A percentile compares a stretch with the other conserved stretches of the same genome.
Evolutionary conservation across 805 yeast genomes (phyloP).

Genomic region (Henningerozyma blattae): DNA sequence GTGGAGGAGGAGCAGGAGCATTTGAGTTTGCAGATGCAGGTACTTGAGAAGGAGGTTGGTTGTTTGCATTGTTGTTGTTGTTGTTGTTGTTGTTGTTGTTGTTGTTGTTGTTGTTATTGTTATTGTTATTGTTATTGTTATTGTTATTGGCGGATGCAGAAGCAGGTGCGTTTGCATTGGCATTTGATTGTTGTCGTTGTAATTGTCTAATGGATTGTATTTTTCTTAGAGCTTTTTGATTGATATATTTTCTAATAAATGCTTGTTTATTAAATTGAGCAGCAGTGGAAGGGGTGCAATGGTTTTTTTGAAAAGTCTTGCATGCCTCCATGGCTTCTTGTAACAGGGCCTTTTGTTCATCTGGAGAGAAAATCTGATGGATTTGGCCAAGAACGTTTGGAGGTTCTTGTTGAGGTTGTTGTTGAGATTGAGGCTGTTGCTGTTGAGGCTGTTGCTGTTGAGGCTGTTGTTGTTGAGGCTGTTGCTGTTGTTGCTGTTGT

Average conservation of each 20-base stretch:
- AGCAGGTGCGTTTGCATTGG: slow-evolving; percentile 1
- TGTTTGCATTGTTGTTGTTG: slow-evolving; percentile 1
- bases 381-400: slow-evolving; percentile 24
- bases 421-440: slow-evolving; percentile 21
- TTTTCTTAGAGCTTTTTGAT: slow-evolving; percentile 25
- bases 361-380: slow-evolving; percentile 25
- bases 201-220: slow-evolving; percentile 20
- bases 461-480: slow-evolving; percentile 10
- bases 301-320: slow-evolving; percentile 24
- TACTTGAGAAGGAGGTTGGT: background rate
- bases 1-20: background rate
- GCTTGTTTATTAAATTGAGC: slow-evolving; percentile 21
- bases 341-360: slow-evolving; percentile 24
- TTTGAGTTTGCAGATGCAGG: background rate
- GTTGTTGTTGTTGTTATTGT: background rate
- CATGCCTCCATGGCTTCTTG: slow-evolving; percentile 27
- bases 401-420: slow-evolving; percentile 18
- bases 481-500: slow-evolving; percentile 14
- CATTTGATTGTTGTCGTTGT: slow-evolving; percentile 7
- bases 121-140: background rate
- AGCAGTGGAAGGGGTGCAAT: slow-evolving; percentile 18
- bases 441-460: slow-evolving; percentile 27
- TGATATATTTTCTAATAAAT: slow-evolving; percentile 25
- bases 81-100: slow-evolving; percentile 1
- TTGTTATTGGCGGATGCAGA: background rate